Evolutionary conservation across 371 early-diverging fungal genomes (phyloP), one percentile per base, ranked within the genome.

Genomic region (Mucor indicus): DNA sequence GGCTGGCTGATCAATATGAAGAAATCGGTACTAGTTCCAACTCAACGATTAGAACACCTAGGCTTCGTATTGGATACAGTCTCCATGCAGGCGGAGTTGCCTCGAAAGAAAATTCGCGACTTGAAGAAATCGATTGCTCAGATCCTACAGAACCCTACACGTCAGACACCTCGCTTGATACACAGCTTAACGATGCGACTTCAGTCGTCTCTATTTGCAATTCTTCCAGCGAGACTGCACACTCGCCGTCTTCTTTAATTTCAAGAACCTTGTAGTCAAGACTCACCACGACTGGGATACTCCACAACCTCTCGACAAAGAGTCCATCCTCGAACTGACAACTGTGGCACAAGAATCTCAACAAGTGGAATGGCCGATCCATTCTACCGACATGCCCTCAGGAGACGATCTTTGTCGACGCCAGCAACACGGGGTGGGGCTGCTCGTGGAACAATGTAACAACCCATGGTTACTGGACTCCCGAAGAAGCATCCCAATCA

Each of bases 21-120:
- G 32, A 69, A 69, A 39, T 62, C 62, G 0, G 8, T 17, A 1
- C 48, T 69, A 25, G 29, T 12, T 0, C 69, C 69, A 13, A 38
- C 59, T 2, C 62, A 69, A 36, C 25, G 27, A 4, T 13, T 69
- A 12, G 56, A 59, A 19, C 62, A 64, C 27, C 48, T 69, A 0
- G 64, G 69, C 7, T 60, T 60, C 33, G 31, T 35, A 0, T 38
- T 69, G 50, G 43, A 57, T 47, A 60, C 55, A 9, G 42, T 10
- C 12, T 25, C 47, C 5, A 64, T 64, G 56, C 52, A 54, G 0
- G 41, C 60, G 3, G 24, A 47, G 0, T 47, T 69, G 1, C 69
- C 64, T 0, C 41, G 44, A 19, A 36, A 45, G 24, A 61, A 63
- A 43, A n/a, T 62, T 9, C 9, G 64, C 13, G 60, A 69, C n/a